phyloP scores from a whole-genome alignment of 2,329 filamentous ascomycete species.

The Alternaria sp. region DNA sequence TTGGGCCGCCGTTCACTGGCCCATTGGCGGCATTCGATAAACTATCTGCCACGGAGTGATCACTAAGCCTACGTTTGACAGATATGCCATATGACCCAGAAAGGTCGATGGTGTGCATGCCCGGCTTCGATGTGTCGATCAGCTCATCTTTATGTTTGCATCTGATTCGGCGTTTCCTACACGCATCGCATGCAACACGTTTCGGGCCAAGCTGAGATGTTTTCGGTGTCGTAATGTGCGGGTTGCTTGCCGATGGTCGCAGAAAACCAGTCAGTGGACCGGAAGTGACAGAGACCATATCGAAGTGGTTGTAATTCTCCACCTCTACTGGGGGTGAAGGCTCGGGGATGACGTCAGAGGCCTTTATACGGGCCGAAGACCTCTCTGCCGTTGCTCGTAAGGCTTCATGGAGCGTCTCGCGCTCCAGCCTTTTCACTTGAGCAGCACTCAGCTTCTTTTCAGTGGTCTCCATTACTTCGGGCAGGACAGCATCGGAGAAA shows the following conservation, averaged over 20 bases:
- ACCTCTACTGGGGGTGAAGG: constrained; percentile 22
- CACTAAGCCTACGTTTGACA: constrained; percentile 45
- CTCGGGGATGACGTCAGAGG: constrained; percentile 27
- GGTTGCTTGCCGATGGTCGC: constrained; percentile 48
- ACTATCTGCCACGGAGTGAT: constrained; percentile 37
- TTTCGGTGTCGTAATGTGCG: constrained; percentile 60
- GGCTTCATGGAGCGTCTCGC: constrained; percentile 58
- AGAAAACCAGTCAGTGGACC: constrained; percentile 45
- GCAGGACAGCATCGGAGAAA: constrained; percentile 63
- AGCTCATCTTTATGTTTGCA: constrained; percentile 70
- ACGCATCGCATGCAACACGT: constrained; percentile 68
- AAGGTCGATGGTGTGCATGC: constrained; percentile 43
- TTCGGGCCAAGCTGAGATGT: constrained; percentile 68
- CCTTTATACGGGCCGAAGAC: constrained; percentile 50
- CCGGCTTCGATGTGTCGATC: constrained; percentile 41
- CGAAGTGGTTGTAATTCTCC: constrained; percentile 22
- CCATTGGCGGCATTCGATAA: constrained; percentile 23
- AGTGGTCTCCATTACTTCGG: constrained; percentile 45
- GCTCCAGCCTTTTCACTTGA: constrained; percentile 64
- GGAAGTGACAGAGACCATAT: constrained; percentile 23
- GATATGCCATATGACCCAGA: constrained; percentile 45
- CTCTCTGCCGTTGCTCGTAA: constrained; percentile 54
- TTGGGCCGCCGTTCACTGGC: constrained; percentile 41
- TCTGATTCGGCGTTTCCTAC: constrained; percentile 67
- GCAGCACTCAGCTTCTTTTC: constrained; percentile 65